phyloP scores from a whole-genome alignment of 129 eudicot genomes.

The Tanacetum coccineum region DNA sequence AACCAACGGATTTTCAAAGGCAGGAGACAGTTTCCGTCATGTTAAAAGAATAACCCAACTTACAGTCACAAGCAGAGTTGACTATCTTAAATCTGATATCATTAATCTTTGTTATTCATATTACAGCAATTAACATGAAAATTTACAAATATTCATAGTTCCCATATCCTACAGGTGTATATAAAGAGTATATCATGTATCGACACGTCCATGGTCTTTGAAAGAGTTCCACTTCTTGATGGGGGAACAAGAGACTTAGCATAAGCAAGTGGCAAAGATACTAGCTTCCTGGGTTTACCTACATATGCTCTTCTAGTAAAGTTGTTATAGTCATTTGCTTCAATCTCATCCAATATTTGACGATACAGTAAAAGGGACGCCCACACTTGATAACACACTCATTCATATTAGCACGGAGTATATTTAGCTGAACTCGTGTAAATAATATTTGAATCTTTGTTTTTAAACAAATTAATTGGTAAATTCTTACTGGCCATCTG shows the following conservation, averaged over 20 bases:
- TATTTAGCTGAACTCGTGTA: neutral
- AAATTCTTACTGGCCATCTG: constrained; percentile 91
- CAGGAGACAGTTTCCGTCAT: neutral
- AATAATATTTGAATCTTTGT: too few relatives aligned
- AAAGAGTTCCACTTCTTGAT: constrained; percentile 32
- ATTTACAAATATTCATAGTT: constrained; percentile 30
- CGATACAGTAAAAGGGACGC: constrained; percentile 82
- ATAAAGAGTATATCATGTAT: constrained; percentile 12
- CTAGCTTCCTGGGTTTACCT: constrained; percentile 77
- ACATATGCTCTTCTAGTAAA: constrained; percentile 90
- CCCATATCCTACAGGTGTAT: constrained; percentile 24
- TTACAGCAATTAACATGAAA: constrained; percentile 29
- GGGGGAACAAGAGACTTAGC: constrained; percentile 76
- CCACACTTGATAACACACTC: constrained; percentile 67
- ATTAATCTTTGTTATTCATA: constrained; percentile 22
- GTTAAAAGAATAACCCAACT: constrained; percentile 11
- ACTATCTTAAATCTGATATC: constrained; percentile 12
- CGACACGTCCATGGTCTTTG: constrained; percentile 26
- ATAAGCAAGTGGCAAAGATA: constrained; percentile 81
- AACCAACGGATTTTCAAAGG: neutral
- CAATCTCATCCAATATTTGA: constrained; percentile 88
- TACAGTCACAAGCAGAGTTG: constrained; percentile 3
- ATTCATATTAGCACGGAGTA: neutral
- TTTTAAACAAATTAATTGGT: neutral
- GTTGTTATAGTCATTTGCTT: constrained; percentile 92